Evolutionary conservation across 805 yeast species (phyloP).

Genomic region (Kodamaea neixiangensis): DNA sequence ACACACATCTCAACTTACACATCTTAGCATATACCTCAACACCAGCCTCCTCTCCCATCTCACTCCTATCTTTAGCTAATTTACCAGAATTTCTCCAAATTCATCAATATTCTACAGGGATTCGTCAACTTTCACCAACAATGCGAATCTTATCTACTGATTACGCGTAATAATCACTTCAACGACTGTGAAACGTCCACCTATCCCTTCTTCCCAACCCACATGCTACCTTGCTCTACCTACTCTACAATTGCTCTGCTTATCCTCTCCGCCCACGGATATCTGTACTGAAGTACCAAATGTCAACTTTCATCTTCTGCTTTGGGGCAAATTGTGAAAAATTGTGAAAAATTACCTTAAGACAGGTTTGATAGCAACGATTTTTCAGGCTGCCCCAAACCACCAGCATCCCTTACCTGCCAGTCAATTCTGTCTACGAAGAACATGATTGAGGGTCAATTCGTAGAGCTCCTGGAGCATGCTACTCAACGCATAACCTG

Average conservation of each 20-base stretch:
- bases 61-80: not conserved
- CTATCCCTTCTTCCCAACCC: too few species aligned
- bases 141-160: not conserved
- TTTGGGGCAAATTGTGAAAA: not conserved
- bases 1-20: too few species aligned
- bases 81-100: not conserved
- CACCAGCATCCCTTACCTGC: not conserved
- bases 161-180: not conserved
- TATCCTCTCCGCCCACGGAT: too few species aligned
- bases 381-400: not conserved
- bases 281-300: not conserved
- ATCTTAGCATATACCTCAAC: too few species aligned
- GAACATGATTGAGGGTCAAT: too few species aligned
- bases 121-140: not conserved
- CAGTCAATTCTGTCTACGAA: too few species aligned
- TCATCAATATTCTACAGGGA: not conserved
- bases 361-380: not conserved
- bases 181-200: too few species aligned
- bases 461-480: too few species aligned
- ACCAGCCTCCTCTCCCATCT: not conserved
- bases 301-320: not conserved
- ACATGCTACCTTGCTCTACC: too few species aligned
- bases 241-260: too few species aligned
- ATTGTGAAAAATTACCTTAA: constrained; percentile 3
- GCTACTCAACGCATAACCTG: too few species aligned